Conservation (phyloP, 306 rosid species). For the Crataegus laevigata region DNA sequence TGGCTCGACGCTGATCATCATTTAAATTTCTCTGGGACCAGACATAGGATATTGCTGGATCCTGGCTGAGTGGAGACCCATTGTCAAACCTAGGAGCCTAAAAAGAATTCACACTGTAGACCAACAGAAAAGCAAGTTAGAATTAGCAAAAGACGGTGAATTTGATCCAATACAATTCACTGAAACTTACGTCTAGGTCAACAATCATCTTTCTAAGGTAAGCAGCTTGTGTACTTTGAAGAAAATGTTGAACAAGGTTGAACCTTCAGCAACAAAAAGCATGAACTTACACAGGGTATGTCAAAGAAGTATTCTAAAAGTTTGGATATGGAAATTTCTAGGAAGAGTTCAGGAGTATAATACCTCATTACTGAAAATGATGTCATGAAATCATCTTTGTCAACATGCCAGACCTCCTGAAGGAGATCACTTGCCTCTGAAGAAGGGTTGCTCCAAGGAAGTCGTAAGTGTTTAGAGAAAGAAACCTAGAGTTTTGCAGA, state of each 20-base stretch:
- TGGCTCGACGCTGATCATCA: constrained; percentile 83
- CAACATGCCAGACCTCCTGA: constrained; percentile 74
- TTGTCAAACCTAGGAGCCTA: constrained; percentile 93
- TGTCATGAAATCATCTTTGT: constrained; percentile 70
- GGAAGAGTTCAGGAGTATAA: background rate
- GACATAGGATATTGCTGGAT: constrained; percentile 83
- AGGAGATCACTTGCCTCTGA: constrained; percentile 51
- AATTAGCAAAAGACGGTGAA: constrained; percentile 1
- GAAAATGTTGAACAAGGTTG: constrained; percentile 75
- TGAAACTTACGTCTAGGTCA: constrained; percentile 61
- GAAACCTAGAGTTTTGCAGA: constrained; percentile 52
- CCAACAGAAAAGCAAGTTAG: constrained; percentile 8
- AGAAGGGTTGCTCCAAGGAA: constrained; percentile 54
- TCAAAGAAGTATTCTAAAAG: background rate
- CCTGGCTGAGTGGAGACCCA: constrained; percentile 76
- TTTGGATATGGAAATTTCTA: background rate
- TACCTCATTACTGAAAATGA: constrained; percentile 87
- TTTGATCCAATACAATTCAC: background rate
- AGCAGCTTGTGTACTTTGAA: constrained; percentile 47
- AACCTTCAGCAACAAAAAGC: constrained; percentile 52
- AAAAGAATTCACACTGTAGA: constrained; percentile 16
- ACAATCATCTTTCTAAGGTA: constrained; percentile 81
- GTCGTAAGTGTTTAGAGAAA: constrained; percentile 62
- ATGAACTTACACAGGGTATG: constrained; percentile 17
- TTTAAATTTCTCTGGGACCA: constrained; percentile 76